These are phyloP conservation scores for Chalaropsis ovoidea DNA, from an alignment of 2,329 filamentous ascomycete species.

Conservation along the genomic window DNA sequence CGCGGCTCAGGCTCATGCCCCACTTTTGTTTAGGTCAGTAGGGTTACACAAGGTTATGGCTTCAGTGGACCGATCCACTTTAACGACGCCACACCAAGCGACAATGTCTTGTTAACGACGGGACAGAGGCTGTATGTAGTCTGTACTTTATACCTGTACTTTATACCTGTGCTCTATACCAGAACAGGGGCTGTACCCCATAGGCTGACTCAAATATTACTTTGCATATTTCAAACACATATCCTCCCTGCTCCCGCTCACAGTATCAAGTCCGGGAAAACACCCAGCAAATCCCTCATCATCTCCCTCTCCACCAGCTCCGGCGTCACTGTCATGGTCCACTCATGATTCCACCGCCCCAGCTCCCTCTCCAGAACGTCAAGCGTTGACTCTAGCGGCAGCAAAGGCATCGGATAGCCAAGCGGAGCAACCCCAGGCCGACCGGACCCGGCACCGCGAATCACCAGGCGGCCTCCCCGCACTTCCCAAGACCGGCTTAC, in stretches of 20 bases:
- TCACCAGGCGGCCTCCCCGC: constrained; percentile 26
- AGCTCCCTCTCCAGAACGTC: not conserved
- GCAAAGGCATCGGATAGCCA: constrained; percentile 17
- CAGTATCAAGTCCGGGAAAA: not conserved
- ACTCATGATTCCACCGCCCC: constrained; percentile 3
- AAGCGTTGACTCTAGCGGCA: not conserved
- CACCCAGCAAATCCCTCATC: not conserved
- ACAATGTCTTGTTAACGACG: not conserved
- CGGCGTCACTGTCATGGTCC: constrained; percentile 8
- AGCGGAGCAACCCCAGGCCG: constrained; percentile 13
- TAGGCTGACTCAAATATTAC: too few relatives aligned
- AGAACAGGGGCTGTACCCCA: too few relatives aligned
- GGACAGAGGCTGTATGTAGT: too few relatives aligned
- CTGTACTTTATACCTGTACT: too few relatives aligned
- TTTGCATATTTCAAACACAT: too few relatives aligned
- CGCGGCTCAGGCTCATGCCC: not conserved
- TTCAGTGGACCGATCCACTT: not conserved
- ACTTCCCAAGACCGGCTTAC: constrained; percentile 28
- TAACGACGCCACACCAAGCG: not conserved
- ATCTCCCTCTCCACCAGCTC: not conserved
- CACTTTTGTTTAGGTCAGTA: not conserved
- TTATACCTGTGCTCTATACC: too few relatives aligned
- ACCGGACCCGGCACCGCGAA: constrained; percentile 24
- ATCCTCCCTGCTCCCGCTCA: not conserved
- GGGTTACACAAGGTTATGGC: not conserved